Percentiles rank a stretch among this genome's conserved stretches.
phyloP scores from a whole-genome alignment of 768 basidiomycete species.

The Rhodotorula babjevae region DNA sequence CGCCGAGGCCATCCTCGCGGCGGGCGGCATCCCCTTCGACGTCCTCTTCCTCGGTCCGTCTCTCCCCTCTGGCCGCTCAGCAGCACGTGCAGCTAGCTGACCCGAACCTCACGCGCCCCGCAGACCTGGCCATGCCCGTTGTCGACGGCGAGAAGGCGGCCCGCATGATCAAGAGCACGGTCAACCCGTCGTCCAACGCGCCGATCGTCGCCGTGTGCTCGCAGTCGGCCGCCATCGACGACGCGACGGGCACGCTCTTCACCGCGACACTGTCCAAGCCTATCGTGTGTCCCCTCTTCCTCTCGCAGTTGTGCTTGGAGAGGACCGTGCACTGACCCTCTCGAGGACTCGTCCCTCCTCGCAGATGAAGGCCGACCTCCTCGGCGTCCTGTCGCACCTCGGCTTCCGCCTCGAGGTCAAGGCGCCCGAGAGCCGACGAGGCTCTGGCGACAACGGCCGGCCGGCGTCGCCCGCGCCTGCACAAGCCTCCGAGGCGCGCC shows the following conservation, averaged over 20 bases:
- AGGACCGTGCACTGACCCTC: background rate
- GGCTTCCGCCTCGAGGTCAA: constrained; percentile 41
- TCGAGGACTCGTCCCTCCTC: background rate
- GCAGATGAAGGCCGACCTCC: constrained; percentile 39
- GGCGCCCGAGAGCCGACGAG: constrained; percentile 1
- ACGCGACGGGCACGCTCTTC: constrained; percentile 41
- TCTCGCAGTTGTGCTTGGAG: too few relatives aligned
- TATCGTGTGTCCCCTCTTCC: background rate
- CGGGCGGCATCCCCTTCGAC: constrained; percentile 69
- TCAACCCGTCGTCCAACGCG: constrained; percentile 86
- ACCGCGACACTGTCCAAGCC: constrained; percentile 36
- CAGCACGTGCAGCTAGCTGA: too few relatives aligned
- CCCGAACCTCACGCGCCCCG: too few relatives aligned
- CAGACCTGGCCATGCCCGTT: constrained; percentile 43
- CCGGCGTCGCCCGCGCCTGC: background rate
- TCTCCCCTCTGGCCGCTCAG: too few relatives aligned
- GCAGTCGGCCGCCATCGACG: constrained; percentile 36
- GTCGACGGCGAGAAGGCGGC: constrained; percentile 97
- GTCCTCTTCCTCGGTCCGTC: constrained; percentile 40
- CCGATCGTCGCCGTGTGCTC: constrained; percentile 79
- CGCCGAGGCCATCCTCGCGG: constrained; percentile 92
- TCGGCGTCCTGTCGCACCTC: constrained; percentile 34
- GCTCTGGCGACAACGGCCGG: background rate
- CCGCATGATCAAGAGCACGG: constrained; percentile 92
- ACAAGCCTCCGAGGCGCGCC: background rate